Percentiles rank a stretch among this genome's conserved stretches.
Conservation (phyloP, 2,329 filamentous ascomycete genomes). For the Phaeoacremonium minimum region DNA sequence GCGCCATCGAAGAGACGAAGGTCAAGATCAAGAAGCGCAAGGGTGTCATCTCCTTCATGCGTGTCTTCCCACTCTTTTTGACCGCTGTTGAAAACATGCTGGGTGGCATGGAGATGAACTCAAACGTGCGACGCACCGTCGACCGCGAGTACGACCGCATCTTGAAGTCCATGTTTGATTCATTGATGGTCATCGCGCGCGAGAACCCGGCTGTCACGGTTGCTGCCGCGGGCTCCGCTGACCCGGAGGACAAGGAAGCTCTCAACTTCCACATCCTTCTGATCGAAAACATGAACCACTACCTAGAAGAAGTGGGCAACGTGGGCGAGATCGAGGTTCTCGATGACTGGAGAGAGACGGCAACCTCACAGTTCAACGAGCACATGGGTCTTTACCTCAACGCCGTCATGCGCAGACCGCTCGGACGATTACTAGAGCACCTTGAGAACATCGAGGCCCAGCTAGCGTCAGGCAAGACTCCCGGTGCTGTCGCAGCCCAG, state of each 20-base stretch:
- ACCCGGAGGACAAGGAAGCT: conserved; percentile 87
- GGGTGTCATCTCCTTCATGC: conserved; percentile 92
- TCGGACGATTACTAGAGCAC: conserved; percentile 89
- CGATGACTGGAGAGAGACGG: conserved; percentile 77
- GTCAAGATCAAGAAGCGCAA: conserved; percentile 99
- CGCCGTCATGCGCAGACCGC: conserved; percentile 80
- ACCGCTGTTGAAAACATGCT: conserved; percentile 81
- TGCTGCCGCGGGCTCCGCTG: conserved; percentile 26
- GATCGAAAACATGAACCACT: conserved; percentile 99
- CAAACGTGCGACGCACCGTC: conserved; percentile 69
- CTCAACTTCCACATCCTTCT: conserved; percentile 96
- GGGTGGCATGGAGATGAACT: conserved; percentile 47
- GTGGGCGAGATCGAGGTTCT: conserved; percentile 69
- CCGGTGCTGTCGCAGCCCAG: conserved; percentile 66
- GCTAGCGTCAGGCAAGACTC: conserved; percentile 53
- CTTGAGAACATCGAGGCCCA: conserved; percentile 82
- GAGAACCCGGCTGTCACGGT: conserved; percentile 54
- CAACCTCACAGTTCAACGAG: conserved; percentile 73
- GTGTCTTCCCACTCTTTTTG: conserved; percentile 86
- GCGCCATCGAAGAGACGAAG: conserved; percentile 95
- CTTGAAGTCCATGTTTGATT: conserved; percentile 95
- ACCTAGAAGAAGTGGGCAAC: conserved; percentile 86
- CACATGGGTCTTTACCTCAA: conserved; percentile 85
- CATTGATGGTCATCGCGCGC: conserved; percentile 85
- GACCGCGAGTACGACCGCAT: conserved; percentile 86